Evolutionary conservation across 345 rosid genomes (phyloP), one percentile per base, ranked within the genome.

Genomic region (Noccaea bulbosa): DNA sequence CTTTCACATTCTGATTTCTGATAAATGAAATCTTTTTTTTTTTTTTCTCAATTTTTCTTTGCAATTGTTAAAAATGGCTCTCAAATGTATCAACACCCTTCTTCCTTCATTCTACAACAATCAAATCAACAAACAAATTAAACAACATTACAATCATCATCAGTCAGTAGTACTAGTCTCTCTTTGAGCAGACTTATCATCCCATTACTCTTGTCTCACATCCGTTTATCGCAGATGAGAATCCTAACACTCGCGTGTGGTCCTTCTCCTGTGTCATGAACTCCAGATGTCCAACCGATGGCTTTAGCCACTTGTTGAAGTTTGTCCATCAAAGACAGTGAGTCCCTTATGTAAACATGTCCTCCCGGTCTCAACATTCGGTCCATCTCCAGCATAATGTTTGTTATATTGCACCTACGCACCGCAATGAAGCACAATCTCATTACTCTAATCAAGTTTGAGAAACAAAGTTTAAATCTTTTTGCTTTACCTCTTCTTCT

Each of bases 341-440:
- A 61, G 45, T 86, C 94, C 54, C 84, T 76, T 67, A 85, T 78
- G 78, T 82, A 86, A 17, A 74, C 94, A 10, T 9, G 67, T 24
- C 88, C 89, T 41, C 82, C 85, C 0, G 82, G 88, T 78, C 91
- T 79, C 4, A 86, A 68, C 72, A 86, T 86, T 40, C 88, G 70
- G 41, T 84, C 87, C 88, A 88, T 88, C 80, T 84, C 89, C 38
- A 86, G 64, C 83, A 88, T 77, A 57, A 88, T 82, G 37, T 55
- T 79, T 11, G 89, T 83, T 35, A 84, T 67, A 47, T 81, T 80
- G 62, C 89, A 86, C 68, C 86, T 88, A 5, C 7, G 48, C 35
- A 39, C 78, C 79, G 53, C 38, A 45, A 20, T 9, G 41, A 50
- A 67, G 11, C 20, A 8, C 15, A 56, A 11, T 6, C 30, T 37